These are phyloP conservation scores for Wallacemonas sp. DNA, from an alignment of 208 protist genomes.

Conservation along the genomic window DNA sequence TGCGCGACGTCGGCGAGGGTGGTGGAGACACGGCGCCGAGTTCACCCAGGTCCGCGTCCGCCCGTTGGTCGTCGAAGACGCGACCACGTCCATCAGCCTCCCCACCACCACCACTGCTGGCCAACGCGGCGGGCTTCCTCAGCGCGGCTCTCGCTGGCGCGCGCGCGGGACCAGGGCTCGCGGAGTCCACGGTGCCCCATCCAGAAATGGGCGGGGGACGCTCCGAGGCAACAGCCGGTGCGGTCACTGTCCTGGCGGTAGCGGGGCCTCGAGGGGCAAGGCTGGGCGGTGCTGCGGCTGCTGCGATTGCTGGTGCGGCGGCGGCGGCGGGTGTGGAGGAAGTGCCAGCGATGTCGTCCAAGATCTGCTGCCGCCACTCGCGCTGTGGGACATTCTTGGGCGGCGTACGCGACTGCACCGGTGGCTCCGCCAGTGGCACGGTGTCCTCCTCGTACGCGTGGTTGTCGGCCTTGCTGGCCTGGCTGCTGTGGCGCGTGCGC, in stretches of 20 bases:
- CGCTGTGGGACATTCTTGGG: constrained; percentile 14
- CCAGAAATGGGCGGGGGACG: background rate
- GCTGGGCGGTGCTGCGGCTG: constrained; percentile 34
- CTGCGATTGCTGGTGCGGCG: background rate
- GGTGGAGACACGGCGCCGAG: constrained; percentile 14
- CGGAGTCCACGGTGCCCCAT: background rate
- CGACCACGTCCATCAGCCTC: no score
- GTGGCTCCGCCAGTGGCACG: constrained; percentile 23
- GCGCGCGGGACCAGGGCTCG: background rate
- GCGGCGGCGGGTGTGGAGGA: no score
- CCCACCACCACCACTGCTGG: no score
- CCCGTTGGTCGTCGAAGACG: no score
- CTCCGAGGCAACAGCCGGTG: no score
- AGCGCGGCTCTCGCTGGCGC: no score
- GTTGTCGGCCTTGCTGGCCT: no score
- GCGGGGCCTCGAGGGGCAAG: constrained; percentile 13
- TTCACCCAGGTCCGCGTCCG: constrained; percentile 29
- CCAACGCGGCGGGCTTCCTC: no score
- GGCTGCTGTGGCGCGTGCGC: no score
- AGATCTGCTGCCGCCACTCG: constrained; percentile 22
- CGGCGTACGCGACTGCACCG: constrained; percentile 21
- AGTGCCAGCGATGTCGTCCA: constrained; percentile 17
- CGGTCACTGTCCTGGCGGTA: no score
- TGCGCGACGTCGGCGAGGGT: constrained; percentile 2
- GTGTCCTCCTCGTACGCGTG: constrained; percentile 3